A percentile compares a stretch with the other conserved stretches of the same genome.
These are phyloP conservation scores for Eucalyptus fibrosa DNA, from an alignment of 345 rosid genomes.

Conservation along the genomic window DNA sequence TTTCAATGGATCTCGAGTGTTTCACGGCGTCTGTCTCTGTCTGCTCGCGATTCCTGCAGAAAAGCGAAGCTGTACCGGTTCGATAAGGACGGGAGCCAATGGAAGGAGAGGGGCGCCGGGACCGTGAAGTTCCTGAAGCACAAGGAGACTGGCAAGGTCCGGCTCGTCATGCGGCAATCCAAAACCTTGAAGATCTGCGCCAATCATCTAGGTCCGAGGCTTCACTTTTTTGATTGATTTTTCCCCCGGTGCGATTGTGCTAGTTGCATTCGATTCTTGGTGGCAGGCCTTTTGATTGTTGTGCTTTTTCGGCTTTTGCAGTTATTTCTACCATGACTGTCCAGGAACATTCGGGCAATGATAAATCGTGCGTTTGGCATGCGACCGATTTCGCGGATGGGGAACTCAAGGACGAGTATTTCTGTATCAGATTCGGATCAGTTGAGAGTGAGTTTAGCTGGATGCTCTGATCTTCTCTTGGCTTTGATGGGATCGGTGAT, in stretches of 20 bases:
- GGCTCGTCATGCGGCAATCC: constrained; percentile 87
- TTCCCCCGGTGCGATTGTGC: not conserved
- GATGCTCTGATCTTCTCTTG: constrained; percentile 46
- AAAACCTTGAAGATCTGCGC: constrained; percentile 99
- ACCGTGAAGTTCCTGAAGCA: constrained; percentile 84
- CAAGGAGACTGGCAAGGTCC: constrained; percentile 57
- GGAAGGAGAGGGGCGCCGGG: constrained; percentile 98
- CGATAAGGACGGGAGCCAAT: constrained; percentile 70
- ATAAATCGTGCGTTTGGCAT: constrained; percentile 71
- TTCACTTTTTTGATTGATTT: not conserved
- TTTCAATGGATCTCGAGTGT: not conserved
- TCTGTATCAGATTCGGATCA: constrained; percentile 28
- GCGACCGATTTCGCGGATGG: constrained; percentile 67
- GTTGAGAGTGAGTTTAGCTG: constrained; percentile 27
- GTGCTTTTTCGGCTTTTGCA: constrained; percentile 9
- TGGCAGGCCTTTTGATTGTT: not conserved
- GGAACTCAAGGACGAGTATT: constrained; percentile 37
- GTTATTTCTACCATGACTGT: constrained; percentile 22
- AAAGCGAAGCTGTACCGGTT: constrained; percentile 81
- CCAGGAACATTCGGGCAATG: constrained; percentile 64
- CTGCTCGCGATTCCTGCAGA: constrained; percentile 3
- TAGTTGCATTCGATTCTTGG: not conserved
- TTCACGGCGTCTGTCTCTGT: not conserved
- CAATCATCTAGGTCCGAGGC: constrained; percentile 64
- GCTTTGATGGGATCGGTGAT: constrained; percentile 67